Conservation (phyloP, 352 stramenopile species). For the Blastocystis sp. region DNA sequence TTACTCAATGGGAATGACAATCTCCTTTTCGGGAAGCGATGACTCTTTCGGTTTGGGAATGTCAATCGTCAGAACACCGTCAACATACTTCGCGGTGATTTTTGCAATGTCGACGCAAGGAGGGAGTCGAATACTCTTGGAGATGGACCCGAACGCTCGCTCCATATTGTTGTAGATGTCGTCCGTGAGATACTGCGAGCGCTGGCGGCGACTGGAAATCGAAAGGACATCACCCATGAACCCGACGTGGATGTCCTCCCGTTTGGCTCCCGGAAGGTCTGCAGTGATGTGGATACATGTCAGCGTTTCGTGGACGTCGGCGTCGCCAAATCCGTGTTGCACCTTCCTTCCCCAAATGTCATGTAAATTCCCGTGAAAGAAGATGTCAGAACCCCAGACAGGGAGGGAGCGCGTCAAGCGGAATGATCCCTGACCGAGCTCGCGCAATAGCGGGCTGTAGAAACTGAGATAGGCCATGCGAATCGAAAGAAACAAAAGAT, state of each 20-base stretch:
- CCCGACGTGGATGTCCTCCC: background rate
- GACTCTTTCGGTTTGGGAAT: background rate
- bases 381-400: background rate
- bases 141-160: background rate
- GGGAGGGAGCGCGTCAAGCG: background rate
- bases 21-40: background rate
- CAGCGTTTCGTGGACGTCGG: slow-evolving; percentile 12
- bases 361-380: slow-evolving; percentile 12
- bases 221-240: background rate
- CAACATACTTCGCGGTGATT: background rate
- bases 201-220: background rate
- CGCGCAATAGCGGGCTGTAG: slow-evolving; percentile 8
- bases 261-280: background rate
- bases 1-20: slow-evolving; percentile 17
- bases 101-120: background rate
- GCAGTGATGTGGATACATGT: background rate
- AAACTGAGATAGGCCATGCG: slow-evolving; percentile 24
- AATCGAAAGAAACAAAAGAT: background rate
- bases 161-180: slow-evolving; percentile 22
- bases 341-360: slow-evolving; percentile 24
- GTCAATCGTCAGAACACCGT: background rate
- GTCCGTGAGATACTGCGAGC: background rate
- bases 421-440: background rate
- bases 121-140: slow-evolving; percentile 9
- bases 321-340: slow-evolving; percentile 22